Conservation (phyloP, 768 basidiomycete species). For the Russula sp. region DNA sequence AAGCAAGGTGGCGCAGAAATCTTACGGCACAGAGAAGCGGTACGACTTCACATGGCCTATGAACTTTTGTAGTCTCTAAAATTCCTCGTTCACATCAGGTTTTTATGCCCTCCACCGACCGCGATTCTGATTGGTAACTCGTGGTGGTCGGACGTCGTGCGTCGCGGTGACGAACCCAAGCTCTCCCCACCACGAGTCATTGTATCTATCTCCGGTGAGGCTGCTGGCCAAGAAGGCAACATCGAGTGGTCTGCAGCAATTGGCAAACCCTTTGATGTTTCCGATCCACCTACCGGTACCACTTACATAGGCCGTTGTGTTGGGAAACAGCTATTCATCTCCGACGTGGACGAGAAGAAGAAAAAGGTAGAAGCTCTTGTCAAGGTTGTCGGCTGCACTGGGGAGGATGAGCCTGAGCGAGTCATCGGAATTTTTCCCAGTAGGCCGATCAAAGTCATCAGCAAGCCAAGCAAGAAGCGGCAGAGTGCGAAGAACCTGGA, state of each 20-base stretch:
- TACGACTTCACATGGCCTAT: constrained; percentile 28
- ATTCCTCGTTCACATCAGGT: constrained; percentile 37
- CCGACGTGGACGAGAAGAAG: constrained; percentile 91
- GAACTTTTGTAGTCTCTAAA: background rate
- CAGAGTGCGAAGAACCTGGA: constrained; percentile 91
- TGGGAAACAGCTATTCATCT: constrained; percentile 92
- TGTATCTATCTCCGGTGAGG: constrained; percentile 89
- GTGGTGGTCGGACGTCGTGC: constrained; percentile 84
- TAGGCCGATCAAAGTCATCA: constrained; percentile 96
- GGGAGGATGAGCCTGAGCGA: constrained; percentile 74
- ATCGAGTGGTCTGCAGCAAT: constrained; percentile 84
- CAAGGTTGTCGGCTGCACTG: constrained; percentile 73
- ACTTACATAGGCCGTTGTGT: constrained; percentile 91
- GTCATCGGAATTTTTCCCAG: constrained; percentile 87
- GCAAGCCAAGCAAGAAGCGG: constrained; percentile 96
- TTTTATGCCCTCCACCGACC: constrained; percentile 90
- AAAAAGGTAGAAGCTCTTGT: constrained; percentile 93
- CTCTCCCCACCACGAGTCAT: constrained; percentile 73
- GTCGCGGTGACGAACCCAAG: constrained; percentile 68
- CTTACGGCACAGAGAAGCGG: constrained; percentile 95
- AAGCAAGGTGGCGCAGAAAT: constrained; percentile 96
- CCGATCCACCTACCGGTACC: constrained; percentile 69
- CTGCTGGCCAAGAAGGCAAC: constrained; percentile 73
- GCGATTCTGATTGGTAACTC: constrained; percentile 91
- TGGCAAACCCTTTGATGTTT: constrained; percentile 78